Conservation (phyloP, 2,329 filamentous ascomycete genomes). For the Cordyceps javanica region DNA sequence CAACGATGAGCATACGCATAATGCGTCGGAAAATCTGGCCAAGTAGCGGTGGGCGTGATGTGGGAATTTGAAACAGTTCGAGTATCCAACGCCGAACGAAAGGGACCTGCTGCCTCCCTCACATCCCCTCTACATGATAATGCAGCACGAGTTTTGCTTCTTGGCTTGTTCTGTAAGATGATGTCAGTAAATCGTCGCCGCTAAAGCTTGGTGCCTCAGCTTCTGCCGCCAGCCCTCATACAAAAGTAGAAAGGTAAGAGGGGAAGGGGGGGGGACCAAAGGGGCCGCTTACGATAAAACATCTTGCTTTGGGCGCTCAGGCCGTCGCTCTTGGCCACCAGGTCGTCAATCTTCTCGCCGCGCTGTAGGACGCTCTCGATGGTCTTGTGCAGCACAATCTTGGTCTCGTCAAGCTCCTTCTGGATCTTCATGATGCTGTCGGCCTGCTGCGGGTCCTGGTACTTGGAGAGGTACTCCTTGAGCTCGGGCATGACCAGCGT, state of each 20-base stretch:
- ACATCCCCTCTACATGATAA: slow-evolving; percentile 51
- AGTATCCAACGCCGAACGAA: slow-evolving; percentile 24
- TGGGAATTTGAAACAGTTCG: neutral
- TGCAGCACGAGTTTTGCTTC: slow-evolving; percentile 74
- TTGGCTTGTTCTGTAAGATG: slow-evolving; percentile 54
- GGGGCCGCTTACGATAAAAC: slow-evolving; percentile 80
- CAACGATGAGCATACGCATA: neutral
- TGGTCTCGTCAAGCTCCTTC: slow-evolving; percentile 93
- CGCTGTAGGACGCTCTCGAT: slow-evolving; percentile 82
- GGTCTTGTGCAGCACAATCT: slow-evolving; percentile 95
- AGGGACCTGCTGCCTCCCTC: neutral
- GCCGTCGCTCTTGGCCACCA: slow-evolving; percentile 89
- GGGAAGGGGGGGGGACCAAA: neutral
- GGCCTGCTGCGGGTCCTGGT: slow-evolving; percentile 82
- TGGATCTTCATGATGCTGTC: slow-evolving; percentile 95
- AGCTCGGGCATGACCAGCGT: slow-evolving; percentile 63
- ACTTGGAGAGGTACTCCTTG: slow-evolving; percentile 66
- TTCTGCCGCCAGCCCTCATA: neutral
- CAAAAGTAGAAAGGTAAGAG: neutral
- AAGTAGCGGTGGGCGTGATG: neutral
- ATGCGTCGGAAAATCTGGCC: neutral
- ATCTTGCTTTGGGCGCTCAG: slow-evolving; percentile 91
- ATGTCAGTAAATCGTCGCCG: slow-evolving; percentile 8
- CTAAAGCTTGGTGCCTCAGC: neutral
- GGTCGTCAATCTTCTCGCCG: slow-evolving; percentile 91